Evolutionary conservation across 495 filamentous ascomycete species (phyloP), one percentile per base, ranked within the genome.

Genomic region (Pyronema domesticum): DNA sequence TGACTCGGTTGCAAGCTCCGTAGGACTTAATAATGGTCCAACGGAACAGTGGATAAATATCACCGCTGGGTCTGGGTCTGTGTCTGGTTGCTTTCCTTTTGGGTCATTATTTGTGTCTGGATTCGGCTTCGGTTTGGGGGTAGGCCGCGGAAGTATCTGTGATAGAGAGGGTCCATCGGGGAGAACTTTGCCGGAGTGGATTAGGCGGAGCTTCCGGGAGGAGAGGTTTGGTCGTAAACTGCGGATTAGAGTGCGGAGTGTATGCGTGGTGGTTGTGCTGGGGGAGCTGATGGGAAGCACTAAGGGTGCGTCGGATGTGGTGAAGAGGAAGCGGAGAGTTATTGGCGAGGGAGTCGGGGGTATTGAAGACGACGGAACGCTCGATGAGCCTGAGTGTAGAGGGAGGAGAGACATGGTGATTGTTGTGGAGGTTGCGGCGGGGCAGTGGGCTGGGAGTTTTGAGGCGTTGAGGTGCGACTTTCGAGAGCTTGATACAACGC

Each of bases 301-400:
- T 15, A 53, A 18, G 69, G 95, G 89, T 7, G 87, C 79, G 54
- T 89, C 76, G 3, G 85, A 77, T 54, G 82, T 80, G 46, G 85
- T 82, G 76, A 95, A 95, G 67, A 89, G 86, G 68, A 95, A 80
- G 15, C 80, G 88, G 17, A 95, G 74, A 61, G 80, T 76, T 46
- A 89, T 66, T 9, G 59, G 67, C 17, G 59, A 69, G 52, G 75
- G 74, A 37, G 73, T 17, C 6, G 51, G 13, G 2, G 50, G 40
- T 3, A 44, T 33, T 11, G 58, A 23, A 10, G 60, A 40, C 3
- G 60, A 62, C 30, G 60, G 53, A 40, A 58, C 59, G 8, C 13
- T 9, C 34, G 47, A 36, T 35, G 47, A 3, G 47, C 19, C 36
- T 30, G 23, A 30, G 47, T 50, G 47, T 9, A 34, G 34, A 13